Conservation (phyloP, 2,329 filamentous ascomycete genomes). For the Pleoardoris graminearum region DNA sequence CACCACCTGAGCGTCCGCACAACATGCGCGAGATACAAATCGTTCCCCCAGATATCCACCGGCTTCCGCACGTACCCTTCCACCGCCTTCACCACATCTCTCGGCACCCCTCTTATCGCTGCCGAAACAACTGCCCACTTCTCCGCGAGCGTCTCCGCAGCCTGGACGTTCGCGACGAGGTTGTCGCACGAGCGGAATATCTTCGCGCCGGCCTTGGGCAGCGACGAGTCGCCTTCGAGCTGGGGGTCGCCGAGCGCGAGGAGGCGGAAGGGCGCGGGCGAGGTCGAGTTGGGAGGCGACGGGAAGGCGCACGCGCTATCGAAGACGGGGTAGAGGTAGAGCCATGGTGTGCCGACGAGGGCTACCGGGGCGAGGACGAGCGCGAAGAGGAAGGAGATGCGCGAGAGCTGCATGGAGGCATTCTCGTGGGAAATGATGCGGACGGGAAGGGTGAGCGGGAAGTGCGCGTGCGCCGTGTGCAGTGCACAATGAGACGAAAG, state of each 20-base stretch:
- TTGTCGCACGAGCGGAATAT: slow-evolving; percentile 49
- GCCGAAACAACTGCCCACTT: slow-evolving; percentile 11
- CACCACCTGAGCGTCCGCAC: slow-evolving; percentile 85
- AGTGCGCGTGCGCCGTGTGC: slow-evolving; percentile 8
- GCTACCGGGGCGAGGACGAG: slow-evolving; percentile 66
- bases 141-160: slow-evolving; percentile 16
- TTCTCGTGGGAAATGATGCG: slow-evolving; percentile 20
- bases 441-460: background rate
- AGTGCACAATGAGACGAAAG: slow-evolving; percentile 4
- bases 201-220: slow-evolving; percentile 55
- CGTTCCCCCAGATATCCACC: slow-evolving; percentile 89
- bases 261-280: slow-evolving; percentile 84
- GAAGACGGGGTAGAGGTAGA: slow-evolving; percentile 87
- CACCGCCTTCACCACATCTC: slow-evolving; percentile 70
- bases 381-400: slow-evolving; percentile 51
- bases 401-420: slow-evolving; percentile 57
- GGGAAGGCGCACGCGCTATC: slow-evolving; percentile 77
- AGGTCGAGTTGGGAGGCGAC: slow-evolving; percentile 42
- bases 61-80: slow-evolving; percentile 70
- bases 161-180: slow-evolving; percentile 25
- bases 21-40: slow-evolving; percentile 91
- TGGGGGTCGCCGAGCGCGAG: slow-evolving; percentile 90
- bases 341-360: slow-evolving; percentile 70
- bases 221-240: slow-evolving; percentile 86
- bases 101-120: slow-evolving; percentile 24